phyloP scores from a whole-genome alignment of 257 asterid genomes.

The Schizonepeta tenuifolia region DNA sequence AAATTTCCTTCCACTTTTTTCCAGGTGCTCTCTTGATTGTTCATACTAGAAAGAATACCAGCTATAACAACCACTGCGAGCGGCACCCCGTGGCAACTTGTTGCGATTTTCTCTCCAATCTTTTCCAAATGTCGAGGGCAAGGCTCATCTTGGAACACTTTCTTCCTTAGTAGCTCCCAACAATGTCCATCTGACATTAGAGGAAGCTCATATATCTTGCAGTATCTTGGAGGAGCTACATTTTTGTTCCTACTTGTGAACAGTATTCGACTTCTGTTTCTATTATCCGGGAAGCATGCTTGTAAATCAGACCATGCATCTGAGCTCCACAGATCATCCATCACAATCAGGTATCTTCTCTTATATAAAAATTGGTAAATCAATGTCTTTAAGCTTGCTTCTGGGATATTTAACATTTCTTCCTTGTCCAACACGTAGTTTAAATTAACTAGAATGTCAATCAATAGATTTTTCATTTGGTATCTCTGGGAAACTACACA shows the following conservation, averaged over 20 bases:
- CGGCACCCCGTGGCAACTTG: constrained; percentile 43
- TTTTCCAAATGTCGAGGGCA: constrained; percentile 34
- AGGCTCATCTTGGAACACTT: constrained; percentile 27
- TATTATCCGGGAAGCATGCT: constrained; percentile 19
- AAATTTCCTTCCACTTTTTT: constrained; percentile 30
- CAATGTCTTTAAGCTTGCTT: constrained; percentile 4
- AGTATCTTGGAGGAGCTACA: constrained; percentile 25
- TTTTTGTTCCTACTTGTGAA: constrained; percentile 37
- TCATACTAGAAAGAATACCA: constrained; percentile 35
- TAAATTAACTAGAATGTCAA: constrained; percentile 20
- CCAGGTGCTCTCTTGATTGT: constrained; percentile 32
- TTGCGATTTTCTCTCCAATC: constrained; percentile 33
- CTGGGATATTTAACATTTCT: not conserved
- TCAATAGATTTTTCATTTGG: constrained; percentile 19
- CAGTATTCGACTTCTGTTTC: constrained; percentile 44
- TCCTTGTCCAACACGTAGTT: not conserved
- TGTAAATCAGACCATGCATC: constrained; percentile 32
- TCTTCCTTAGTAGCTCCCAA: constrained; percentile 41
- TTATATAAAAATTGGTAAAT: constrained; percentile 31
- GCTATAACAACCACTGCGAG: constrained; percentile 47
- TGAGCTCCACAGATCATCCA: constrained; percentile 52
- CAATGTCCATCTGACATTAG: constrained; percentile 26
- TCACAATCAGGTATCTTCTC: constrained; percentile 39
- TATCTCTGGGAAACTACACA: constrained; percentile 40
- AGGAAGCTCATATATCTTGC: constrained; percentile 23